These are phyloP conservation scores for Microsporum ferrugineum DNA, from an alignment of 2,329 filamentous ascomycete genomes.

Conservation along the genomic window DNA sequence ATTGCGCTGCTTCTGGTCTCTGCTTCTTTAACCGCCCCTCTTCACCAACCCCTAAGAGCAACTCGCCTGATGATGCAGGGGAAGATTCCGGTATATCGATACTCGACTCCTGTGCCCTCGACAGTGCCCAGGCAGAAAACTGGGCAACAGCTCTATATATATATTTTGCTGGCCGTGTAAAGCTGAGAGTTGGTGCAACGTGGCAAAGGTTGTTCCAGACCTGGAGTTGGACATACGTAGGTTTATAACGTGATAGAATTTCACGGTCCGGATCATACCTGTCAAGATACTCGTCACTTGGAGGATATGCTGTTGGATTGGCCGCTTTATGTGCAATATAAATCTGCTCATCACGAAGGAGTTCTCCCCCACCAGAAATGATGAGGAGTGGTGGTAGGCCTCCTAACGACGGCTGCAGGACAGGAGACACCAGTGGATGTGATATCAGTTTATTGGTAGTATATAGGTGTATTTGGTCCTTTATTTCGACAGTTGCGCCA, in stretches of 20 bases:
- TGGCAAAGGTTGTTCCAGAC: constrained; percentile 95
- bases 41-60: neutral
- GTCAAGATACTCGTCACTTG: constrained; percentile 51
- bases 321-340: constrained; percentile 92
- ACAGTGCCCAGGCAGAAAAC: constrained; percentile 84
- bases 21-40: neutral
- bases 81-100: constrained; percentile 64
- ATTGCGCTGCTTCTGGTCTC: constrained; percentile 16
- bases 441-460: constrained; percentile 73
- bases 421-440: constrained; percentile 81
- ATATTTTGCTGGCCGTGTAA: constrained; percentile 84
- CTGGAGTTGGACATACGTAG: constrained; percentile 86
- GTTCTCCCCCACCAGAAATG: constrained; percentile 75
- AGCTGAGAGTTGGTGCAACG: constrained; percentile 83
- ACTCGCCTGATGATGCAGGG: constrained; percentile 4
- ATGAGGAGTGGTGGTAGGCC: constrained; percentile 81
- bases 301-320: constrained; percentile 65
- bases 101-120: constrained; percentile 63
- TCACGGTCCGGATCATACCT: constrained; percentile 47
- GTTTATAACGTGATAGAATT: constrained; percentile 54
- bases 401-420: constrained; percentile 77
- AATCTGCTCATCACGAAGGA: constrained; percentile 86
- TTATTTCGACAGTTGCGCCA: constrained; percentile 59
- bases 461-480: constrained; percentile 85
- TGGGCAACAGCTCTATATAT: constrained; percentile 91